Evolutionary conservation across 192 early-diverging fungal genomes (phyloP).

Genomic region (Tieghemiomyces parasiticus): DNA sequence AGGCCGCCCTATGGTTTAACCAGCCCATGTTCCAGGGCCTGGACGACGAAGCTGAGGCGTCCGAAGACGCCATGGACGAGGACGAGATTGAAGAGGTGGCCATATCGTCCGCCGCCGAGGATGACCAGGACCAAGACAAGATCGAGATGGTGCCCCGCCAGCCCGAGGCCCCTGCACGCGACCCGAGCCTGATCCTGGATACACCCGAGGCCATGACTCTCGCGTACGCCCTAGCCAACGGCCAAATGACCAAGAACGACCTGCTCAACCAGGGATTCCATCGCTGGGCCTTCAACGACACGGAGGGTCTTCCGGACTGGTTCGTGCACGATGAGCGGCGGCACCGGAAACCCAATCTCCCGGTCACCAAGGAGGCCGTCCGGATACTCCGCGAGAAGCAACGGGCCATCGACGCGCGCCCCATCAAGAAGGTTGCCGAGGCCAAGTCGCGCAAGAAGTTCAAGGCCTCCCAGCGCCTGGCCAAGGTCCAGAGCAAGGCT

Average conservation of each 20-base stretch:
- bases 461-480: constrained; percentile 53
- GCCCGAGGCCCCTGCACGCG: constrained; percentile 5
- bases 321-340: constrained; percentile 83
- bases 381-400: constrained; percentile 65
- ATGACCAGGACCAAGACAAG: constrained; percentile 32
- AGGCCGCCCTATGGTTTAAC: constrained; percentile 89
- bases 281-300: constrained; percentile 76
- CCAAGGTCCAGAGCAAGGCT: constrained; percentile 80
- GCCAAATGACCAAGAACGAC: constrained; percentile 58
- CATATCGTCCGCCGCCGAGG: constrained; percentile 14
- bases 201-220: constrained; percentile 86
- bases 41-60: too few species aligned
- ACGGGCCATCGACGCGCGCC: constrained; percentile 84
- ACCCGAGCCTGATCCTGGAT: constrained; percentile 41
- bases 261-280: constrained; percentile 88
- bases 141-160: constrained; percentile 37
- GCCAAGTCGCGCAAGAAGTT: constrained; percentile 95
- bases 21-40: constrained; percentile 79
- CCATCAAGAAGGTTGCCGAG: constrained; percentile 99
- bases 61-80: constrained; percentile 39
- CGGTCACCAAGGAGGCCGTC: constrained; percentile 95
- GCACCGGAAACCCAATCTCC: constrained; percentile 78
- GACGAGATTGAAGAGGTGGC: constrained; percentile 30
- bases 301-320: constrained; percentile 74
- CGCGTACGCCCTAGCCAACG: constrained; percentile 67